Evolutionary conservation across 2,329 filamentous ascomycete species (phyloP).

Genomic region (Pseudopyricularia javanii): DNA sequence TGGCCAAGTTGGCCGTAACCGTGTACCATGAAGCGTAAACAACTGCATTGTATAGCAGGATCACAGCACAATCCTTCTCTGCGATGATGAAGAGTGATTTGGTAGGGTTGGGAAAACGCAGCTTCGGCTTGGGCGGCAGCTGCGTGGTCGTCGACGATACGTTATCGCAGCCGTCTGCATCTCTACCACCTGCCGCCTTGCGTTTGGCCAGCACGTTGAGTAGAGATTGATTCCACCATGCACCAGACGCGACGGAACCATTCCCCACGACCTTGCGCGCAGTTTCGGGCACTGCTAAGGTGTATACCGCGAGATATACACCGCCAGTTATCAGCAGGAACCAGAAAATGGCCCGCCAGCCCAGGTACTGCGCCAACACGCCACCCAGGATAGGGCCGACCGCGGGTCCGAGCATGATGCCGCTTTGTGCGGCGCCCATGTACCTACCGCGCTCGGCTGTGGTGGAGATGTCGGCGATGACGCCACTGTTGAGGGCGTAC

Average conservation of each 20-base stretch:
- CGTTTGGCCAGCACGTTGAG: no score
- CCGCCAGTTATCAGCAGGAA: constrained; percentile 46
- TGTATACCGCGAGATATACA: constrained; percentile 38
- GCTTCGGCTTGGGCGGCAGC: constrained; percentile 26
- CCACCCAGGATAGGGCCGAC: constrained; percentile 52
- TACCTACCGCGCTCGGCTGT: constrained; percentile 60
- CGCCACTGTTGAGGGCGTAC: constrained; percentile 57
- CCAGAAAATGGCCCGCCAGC: constrained; percentile 61
- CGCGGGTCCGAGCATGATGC: constrained; percentile 41
- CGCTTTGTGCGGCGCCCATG: constrained; percentile 53
- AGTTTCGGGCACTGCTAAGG: constrained; percentile 46
- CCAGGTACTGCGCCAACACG: constrained; percentile 47
- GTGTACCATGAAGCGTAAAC: constrained; percentile 49
- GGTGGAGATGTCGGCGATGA: constrained; percentile 60
- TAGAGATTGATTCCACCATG: constrained; percentile 44
- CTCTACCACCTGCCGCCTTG: no score
- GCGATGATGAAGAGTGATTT: constrained; percentile 39
- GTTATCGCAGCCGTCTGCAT: no score
- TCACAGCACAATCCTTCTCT: constrained; percentile 44
- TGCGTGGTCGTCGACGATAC: no score
- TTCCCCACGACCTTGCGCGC: constrained; percentile 48
- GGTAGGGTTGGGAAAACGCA: constrained; percentile 44
- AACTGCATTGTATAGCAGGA: constrained; percentile 38
- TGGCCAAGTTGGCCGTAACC: constrained; percentile 37
- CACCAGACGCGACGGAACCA: constrained; percentile 46